Evolutionary conservation across 75 land plant genomes (phyloP), one percentile per base, ranked within the genome.

Genomic region (Pinus albicaulis): DNA sequence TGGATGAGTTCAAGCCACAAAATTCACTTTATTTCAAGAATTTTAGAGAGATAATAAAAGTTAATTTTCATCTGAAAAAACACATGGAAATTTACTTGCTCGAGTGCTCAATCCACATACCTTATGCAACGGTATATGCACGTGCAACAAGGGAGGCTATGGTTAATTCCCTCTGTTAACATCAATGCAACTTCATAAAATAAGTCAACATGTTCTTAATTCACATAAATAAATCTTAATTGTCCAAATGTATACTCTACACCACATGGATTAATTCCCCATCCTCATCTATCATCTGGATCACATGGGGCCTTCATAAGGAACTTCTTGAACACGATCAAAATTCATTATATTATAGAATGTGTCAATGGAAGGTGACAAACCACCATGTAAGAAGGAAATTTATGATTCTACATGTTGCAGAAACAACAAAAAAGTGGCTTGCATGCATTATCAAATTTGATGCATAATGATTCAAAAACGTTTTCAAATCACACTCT

Each of bases 251-350:
- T 93, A 75, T 92, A 94, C 52, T 92, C 92, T 62, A 92, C 98
- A 59, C 98, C 98, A 77, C 95, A 90, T 1, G 98, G 98, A 12
- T 95, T 92, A 38, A 94, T 93, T 56, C 98, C 98, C 98, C 98
- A 95, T n/a, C 98, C 98, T 82, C 98, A 95, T 8, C 98, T 89
- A 78, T 95, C 96, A 86, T 93, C 92, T 7, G 94, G 96, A 71
- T 93, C 96, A 93, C 96, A 93, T 93, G 17, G 96, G 94, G 1
- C 96, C 96, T 78, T 92, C 96, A 76, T 93, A 94, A 38, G 96
- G 96, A 28, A 94, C 95, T 77, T 94, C 95, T 88, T 94, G 98
- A 71, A 94, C 98, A 77, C 95, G 92, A 20, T 94, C 98, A 81
- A 95, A 95, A 57, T 91, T 91, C 17, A 96, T 79, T 25, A 95